Percentiles rank a stretch among this genome's conserved stretches.
Conservation (phyloP, 768 basidiomycete species). For the Tricholoma terreum region DNA sequence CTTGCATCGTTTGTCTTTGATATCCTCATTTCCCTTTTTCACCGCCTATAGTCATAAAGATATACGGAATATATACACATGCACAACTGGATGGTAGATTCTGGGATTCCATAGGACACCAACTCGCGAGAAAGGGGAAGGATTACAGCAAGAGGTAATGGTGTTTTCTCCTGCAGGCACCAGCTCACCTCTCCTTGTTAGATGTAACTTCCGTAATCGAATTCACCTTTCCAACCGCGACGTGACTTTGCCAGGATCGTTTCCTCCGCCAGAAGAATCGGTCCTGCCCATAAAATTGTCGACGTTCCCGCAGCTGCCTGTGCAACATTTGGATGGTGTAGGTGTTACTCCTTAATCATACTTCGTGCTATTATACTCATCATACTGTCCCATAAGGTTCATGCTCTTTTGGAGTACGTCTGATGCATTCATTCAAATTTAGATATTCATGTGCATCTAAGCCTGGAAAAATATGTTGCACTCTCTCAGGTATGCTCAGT, state of each 20-base stretch:
- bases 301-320: not conserved
- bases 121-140: constrained; percentile 29
- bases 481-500: constrained; percentile 30
- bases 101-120: constrained; percentile 37
- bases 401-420: not conserved
- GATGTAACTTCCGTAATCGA: not conserved
- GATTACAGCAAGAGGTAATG: not conserved
- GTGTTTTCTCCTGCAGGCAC: not conserved
- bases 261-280: not conserved
- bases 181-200: not conserved
- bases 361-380: not conserved
- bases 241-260: not conserved
- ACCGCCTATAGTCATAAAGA: constrained; percentile 24
- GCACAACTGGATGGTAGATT: constrained; percentile 35
- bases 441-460: constrained; percentile 4
- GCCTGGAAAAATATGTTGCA: constrained; percentile 42
- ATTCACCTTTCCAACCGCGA: not conserved
- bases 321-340: not conserved
- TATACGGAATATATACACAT: constrained; percentile 39
- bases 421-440: not conserved
- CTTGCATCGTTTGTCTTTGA: not conserved
- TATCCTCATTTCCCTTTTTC: not conserved
- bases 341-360: not conserved
- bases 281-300: not conserved
- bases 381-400: not conserved